phyloP scores from a whole-genome alignment of 2,329 filamentous ascomycete species.

The Monosporascus sp. region DNA sequence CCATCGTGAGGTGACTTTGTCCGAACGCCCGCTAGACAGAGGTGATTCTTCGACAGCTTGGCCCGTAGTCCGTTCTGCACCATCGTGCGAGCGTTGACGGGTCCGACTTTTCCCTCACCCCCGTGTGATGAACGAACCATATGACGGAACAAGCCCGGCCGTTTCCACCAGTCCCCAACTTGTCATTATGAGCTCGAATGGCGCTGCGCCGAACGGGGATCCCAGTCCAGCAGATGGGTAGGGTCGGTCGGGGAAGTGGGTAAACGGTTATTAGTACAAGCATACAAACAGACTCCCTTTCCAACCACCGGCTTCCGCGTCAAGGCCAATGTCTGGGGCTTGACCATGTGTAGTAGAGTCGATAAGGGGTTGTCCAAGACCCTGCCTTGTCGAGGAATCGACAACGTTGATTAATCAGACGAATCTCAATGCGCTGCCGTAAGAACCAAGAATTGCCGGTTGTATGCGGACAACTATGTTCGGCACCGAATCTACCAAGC shows the following conservation, averaged over 20 bases:
- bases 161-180: no score
- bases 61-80: no score
- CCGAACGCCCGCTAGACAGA: not conserved
- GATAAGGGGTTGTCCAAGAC: slow-evolving; percentile 6
- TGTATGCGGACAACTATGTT: slow-evolving; percentile 8
- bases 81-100: no score
- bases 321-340: not conserved
- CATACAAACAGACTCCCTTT: slow-evolving; percentile 15
- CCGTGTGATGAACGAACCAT: no score
- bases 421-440: slow-evolving; percentile 4
- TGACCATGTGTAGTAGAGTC: not conserved
- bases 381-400: slow-evolving; percentile 5
- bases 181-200: no score
- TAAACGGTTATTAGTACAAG: slow-evolving; percentile 23
- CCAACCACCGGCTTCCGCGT: not conserved
- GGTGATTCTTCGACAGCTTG: not conserved
- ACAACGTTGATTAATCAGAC: slow-evolving; percentile 7
- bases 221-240: no score
- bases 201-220: no score
- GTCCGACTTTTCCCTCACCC: no score
- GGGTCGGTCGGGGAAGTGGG: slow-evolving; percentile 3
- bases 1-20: not conserved
- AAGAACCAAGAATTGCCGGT: slow-evolving; percentile 5
- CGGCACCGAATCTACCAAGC: slow-evolving; percentile 10
- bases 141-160: no score